Evolutionary conservation across 768 basidiomycete genomes (phyloP), one percentile per base, ranked within the genome.

Genomic region (Termitomyces sp.): DNA sequence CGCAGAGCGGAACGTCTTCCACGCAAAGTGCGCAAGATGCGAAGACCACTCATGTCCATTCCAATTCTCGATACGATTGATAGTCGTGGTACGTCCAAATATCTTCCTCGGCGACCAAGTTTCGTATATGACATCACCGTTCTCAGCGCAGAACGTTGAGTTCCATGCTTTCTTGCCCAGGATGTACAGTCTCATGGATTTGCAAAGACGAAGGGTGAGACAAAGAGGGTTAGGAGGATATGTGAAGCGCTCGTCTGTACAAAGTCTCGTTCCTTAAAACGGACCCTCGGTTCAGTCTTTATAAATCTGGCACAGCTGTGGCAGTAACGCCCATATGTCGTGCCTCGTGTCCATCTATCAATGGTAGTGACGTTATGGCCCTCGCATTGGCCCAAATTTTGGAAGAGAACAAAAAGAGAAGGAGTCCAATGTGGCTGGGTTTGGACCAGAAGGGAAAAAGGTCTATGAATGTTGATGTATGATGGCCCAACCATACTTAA

Each of bases 91-190:
- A 22, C 64, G 57, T 37, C 58, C 60, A 46, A 67, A 66, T 3
- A 63, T 34, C 27, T 52, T 63, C 27, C 55, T 62, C 5, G 66
- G 64, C 5, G 68, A 66, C 30, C 40, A 53, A 24, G 64, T 59
- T 49, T 63, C 64, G 57, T 69, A 70, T n/a, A 67, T 36, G 22
- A 62, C 57, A 36, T 66, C 65, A 32, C 66, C 69, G n/a, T 66
- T 59, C 39, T 59, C 66, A 18, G 62, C 58, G 33, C 44, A 59
- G 51, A 66, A 66, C 32, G 57, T 63, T 2, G 66, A 61, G 54
- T 70, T 67, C 46, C 65, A 54, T 33, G 65, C 55, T 18, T 62
- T 60, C 27, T 58, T 49, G 51, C 59, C 60, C 18, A 60, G 64
- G 40, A 70, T 60, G 42, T 66, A 68, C 32, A 70, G 61, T 34